Conservation (phyloP, 805 yeast genomes). For the Wickerhamomyces kurtzmanii region DNA sequence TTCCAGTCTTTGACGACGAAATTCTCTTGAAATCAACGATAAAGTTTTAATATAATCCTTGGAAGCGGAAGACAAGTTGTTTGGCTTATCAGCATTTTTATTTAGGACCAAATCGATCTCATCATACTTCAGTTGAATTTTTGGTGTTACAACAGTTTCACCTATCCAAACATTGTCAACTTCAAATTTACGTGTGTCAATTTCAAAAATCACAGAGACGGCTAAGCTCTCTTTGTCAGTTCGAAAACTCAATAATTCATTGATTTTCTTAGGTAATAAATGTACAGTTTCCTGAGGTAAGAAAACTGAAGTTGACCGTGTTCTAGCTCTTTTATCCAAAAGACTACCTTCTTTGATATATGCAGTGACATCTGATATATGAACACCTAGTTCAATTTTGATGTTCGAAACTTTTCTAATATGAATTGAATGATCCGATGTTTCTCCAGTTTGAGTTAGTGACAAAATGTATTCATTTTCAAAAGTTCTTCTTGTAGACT, state of each 20-base stretch:
- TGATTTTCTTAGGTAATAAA: conserved; percentile 59
- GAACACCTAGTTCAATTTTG: conserved; percentile 76
- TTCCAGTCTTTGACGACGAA: conserved; percentile 57
- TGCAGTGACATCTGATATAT: conserved; percentile 70
- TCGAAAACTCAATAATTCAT: conserved; percentile 49
- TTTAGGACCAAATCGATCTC: conserved; percentile 43
- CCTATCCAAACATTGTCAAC: conserved; percentile 72
- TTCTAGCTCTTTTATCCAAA: conserved; percentile 82
- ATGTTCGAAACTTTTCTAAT: conserved; percentile 53
- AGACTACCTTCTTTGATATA: conserved; percentile 64
- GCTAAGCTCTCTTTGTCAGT: conserved; percentile 55
- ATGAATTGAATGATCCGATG: conserved; percentile 74
- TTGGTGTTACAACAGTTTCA: conserved; percentile 62
- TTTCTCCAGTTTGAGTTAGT: conserved; percentile 43
- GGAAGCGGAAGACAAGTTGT: conserved; percentile 38
- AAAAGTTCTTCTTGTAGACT: conserved; percentile 39
- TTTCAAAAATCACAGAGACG: conserved; percentile 68
- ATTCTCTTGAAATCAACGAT: conserved; percentile 54
- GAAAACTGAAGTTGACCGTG: conserved; percentile 82
- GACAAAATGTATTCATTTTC: conserved; percentile 54
- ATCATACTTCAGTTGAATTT: conserved; percentile 41
- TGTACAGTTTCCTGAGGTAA: conserved; percentile 67
- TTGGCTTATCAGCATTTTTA: conserved; percentile 10
- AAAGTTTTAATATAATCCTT: conserved; percentile 57
- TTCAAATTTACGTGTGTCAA: conserved; percentile 63